phyloP scores from a whole-genome alignment of 2,329 filamentous ascomycete species.

The Exophiala bonariae region DNA sequence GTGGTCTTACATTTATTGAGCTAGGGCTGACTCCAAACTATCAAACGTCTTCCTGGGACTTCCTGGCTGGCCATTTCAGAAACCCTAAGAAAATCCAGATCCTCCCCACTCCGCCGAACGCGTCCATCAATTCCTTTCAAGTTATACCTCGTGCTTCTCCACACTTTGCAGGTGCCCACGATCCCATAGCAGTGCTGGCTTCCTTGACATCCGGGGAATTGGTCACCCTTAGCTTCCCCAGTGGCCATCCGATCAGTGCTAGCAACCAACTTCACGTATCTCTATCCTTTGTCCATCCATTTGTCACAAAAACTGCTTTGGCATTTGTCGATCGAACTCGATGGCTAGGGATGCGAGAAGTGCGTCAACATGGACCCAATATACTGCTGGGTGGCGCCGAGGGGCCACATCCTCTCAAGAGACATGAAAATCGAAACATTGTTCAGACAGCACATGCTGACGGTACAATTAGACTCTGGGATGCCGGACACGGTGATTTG shows the following conservation, averaged over 20 bases:
- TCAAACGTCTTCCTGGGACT: slow-evolving; percentile 86
- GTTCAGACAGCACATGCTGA: slow-evolving; percentile 87
- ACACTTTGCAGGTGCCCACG: slow-evolving; percentile 82
- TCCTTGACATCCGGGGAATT: slow-evolving; percentile 84
- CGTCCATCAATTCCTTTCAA: slow-evolving; percentile 77
- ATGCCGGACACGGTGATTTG: slow-evolving; percentile 86
- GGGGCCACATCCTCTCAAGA: slow-evolving; percentile 66
- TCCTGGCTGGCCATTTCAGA: slow-evolving; percentile 74
- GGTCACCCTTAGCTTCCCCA: slow-evolving; percentile 87
- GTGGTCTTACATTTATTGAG: slow-evolving; percentile 85
- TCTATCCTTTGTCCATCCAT: slow-evolving; percentile 85
- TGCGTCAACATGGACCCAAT: slow-evolving; percentile 72
- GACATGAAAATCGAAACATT: slow-evolving; percentile 80
- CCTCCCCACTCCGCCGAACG: slow-evolving; percentile 73
- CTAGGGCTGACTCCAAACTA: slow-evolving; percentile 87
- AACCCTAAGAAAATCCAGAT: slow-evolving; percentile 70
- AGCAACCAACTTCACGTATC: slow-evolving; percentile 91
- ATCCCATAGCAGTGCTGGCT: slow-evolving; percentile 81
- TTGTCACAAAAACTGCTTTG: slow-evolving; percentile 72
- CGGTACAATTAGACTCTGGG: slow-evolving; percentile 89
- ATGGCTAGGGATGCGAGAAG: slow-evolving; percentile 92
- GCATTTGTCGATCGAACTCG: slow-evolving; percentile 72
- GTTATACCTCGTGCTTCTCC: slow-evolving; percentile 80
- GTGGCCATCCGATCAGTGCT: slow-evolving; percentile 83
- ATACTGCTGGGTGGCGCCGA: slow-evolving; percentile 79